These are phyloP conservation scores for Aureobasidium sp. DNA, from an alignment of 2,329 filamentous ascomycete genomes.

Conservation along the genomic window DNA sequence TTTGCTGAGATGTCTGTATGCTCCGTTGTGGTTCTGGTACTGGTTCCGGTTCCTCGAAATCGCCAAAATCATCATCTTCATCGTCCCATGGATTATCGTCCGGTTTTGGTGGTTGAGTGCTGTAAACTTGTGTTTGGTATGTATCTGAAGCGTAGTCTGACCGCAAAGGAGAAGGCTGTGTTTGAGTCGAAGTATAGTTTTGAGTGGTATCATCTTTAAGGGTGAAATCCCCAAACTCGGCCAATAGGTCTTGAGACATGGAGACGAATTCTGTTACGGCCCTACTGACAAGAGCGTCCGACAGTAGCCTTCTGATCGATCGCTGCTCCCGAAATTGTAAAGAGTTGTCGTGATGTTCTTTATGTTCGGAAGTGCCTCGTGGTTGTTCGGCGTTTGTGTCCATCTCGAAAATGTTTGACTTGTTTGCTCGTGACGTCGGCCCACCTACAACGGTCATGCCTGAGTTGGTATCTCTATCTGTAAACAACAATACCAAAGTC, in stretches of 20 bases:
- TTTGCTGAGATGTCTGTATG: neutral
- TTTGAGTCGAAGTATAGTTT: constrained; percentile 2
- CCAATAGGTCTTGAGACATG: constrained; percentile 51
- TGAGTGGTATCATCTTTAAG: constrained; percentile 16
- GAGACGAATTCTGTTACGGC: neutral
- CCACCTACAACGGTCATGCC: constrained; percentile 2
- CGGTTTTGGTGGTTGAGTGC: constrained; percentile 19
- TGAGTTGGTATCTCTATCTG: neutral
- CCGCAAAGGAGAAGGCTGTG: constrained; percentile 16
- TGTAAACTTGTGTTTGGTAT: neutral
- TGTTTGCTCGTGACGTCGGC: constrained; percentile 13
- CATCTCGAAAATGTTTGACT: constrained; percentile 9
- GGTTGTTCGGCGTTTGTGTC: neutral
- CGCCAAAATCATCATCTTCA: constrained; percentile 28
- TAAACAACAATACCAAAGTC: neutral
- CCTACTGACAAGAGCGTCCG: neutral
- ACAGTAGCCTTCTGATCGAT: no score
- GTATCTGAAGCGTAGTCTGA: constrained; percentile 16
- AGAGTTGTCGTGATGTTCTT: neutral
- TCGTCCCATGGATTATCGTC: constrained; percentile 25
- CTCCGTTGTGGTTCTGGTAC: constrained; percentile 2
- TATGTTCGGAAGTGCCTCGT: neutral
- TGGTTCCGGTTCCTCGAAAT: constrained; percentile 24
- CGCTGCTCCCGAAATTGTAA: neutral
- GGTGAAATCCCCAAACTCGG: constrained; percentile 39